These are phyloP conservation scores for Trichoderma semiorbis DNA, from an alignment of 2,329 filamentous ascomycete genomes.

Conservation along the genomic window DNA sequence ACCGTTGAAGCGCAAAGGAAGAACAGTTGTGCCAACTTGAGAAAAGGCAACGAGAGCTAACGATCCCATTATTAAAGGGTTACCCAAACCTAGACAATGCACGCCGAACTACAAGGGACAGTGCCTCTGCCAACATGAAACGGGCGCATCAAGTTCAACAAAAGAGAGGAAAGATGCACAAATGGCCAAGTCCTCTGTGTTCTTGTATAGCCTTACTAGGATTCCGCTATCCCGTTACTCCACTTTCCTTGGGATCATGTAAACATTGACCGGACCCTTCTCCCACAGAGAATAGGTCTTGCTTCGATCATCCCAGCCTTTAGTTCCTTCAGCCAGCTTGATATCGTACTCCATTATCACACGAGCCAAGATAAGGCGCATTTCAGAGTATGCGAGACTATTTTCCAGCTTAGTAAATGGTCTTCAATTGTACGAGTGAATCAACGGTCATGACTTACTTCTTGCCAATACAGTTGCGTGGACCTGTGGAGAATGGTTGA, in stretches of 20 bases:
- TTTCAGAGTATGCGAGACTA: constrained; percentile 32
- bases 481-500: constrained; percentile 31
- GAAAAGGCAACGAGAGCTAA: too few relatives aligned
- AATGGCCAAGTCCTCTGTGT: too few relatives aligned
- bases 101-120: too few relatives aligned
- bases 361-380: constrained; percentile 28
- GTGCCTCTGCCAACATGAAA: too few relatives aligned
- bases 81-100: too few relatives aligned
- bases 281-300: constrained; percentile 14
- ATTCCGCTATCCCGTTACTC: neutral
- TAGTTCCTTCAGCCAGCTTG: constrained; percentile 22
- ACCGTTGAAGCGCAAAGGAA: too few relatives aligned
- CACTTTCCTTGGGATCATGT: constrained; percentile 10
- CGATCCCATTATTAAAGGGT: too few relatives aligned
- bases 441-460: constrained; percentile 24
- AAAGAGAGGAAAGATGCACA: too few relatives aligned
- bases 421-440: too few relatives aligned
- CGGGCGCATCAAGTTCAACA: too few relatives aligned
- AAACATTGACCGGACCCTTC: constrained; percentile 12
- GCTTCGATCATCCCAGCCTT: constrained; percentile 9
- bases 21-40: too few relatives aligned
- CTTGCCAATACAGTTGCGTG: constrained; percentile 32
- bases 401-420: neutral
- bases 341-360: constrained; percentile 30
- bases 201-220: too few relatives aligned